Evolutionary conservation across 768 basidiomycete species (phyloP).

Genomic region (Hericium alpestre): DNA sequence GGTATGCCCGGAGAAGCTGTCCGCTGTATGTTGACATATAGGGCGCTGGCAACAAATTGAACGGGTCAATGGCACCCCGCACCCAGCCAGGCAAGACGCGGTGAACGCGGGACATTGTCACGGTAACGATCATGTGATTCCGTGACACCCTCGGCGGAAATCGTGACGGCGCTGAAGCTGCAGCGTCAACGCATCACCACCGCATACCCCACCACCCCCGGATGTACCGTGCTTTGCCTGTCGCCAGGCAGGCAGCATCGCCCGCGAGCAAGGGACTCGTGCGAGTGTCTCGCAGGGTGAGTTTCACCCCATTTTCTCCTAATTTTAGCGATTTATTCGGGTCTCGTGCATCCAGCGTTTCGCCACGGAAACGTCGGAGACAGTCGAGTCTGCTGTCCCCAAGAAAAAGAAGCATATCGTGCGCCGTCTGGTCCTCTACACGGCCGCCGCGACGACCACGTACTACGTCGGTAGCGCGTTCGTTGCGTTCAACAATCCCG

Average conservation of each 20-base stretch:
- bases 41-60: too few relatives aligned
- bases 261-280: slow-evolving; percentile 34
- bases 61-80: too few relatives aligned
- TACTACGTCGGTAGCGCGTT: slow-evolving; percentile 82
- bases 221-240: slow-evolving; percentile 48
- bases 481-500: slow-evolving; percentile 62
- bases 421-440: slow-evolving; percentile 55
- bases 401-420: slow-evolving; percentile 47
- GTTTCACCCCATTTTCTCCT: slow-evolving; percentile 15
- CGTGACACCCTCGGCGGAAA: background rate
- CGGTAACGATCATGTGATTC: background rate
- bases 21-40: too few relatives aligned
- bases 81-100: too few relatives aligned
- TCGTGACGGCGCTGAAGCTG: background rate
- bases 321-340: slow-evolving; percentile 2
- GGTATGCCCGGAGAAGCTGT: too few relatives aligned
- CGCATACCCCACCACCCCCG: slow-evolving; percentile 8
- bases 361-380: slow-evolving; percentile 36
- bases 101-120: background rate
- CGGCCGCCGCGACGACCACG: slow-evolving; percentile 54
- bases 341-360: slow-evolving; percentile 37
- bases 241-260: slow-evolving; percentile 39
- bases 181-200: background rate
- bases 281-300: slow-evolving; percentile 50
- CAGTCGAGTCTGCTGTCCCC: slow-evolving; percentile 20